Evolutionary conservation across 2,329 filamentous ascomycete species (phyloP).

Genomic region (Diaporthe eres): DNA sequence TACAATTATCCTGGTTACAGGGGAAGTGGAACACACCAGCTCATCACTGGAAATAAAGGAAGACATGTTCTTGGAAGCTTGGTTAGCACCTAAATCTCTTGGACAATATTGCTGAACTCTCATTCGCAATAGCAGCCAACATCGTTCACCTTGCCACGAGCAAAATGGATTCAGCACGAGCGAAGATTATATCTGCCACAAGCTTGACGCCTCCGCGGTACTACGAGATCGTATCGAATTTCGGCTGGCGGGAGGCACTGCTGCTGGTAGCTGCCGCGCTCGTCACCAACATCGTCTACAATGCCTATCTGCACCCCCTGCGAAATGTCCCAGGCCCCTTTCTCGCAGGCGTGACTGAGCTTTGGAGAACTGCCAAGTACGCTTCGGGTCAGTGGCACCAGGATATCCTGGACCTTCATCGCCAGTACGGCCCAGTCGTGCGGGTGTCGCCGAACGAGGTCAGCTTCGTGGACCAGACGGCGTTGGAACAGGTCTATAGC

Average conservation of each 20-base stretch:
- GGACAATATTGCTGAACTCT: neutral
- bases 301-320: neutral
- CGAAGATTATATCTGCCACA: neutral
- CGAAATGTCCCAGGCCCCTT: slow-evolving; percentile 1
- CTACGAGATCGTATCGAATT: neutral
- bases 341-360: neutral
- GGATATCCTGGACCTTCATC: slow-evolving; percentile 7
- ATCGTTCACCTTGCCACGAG: no score
- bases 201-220: neutral
- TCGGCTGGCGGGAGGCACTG: neutral
- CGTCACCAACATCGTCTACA: slow-evolving; percentile 7
- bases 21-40: no score
- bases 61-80: neutral
- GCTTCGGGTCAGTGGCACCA: neutral
- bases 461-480: slow-evolving; percentile 10
- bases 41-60: neutral
- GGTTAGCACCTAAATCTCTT: neutral
- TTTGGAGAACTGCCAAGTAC: slow-evolving; percentile 7
- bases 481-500: slow-evolving; percentile 5
- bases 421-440: slow-evolving; percentile 1
- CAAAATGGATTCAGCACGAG: neutral
- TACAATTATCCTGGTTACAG: no score
- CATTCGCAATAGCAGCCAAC: neutral
- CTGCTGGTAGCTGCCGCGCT: neutral
- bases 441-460: slow-evolving; percentile 1